These are phyloP conservation scores for Dothistroma pini DNA, from an alignment of 2,329 filamentous ascomycete species.

Conservation along the genomic window DNA sequence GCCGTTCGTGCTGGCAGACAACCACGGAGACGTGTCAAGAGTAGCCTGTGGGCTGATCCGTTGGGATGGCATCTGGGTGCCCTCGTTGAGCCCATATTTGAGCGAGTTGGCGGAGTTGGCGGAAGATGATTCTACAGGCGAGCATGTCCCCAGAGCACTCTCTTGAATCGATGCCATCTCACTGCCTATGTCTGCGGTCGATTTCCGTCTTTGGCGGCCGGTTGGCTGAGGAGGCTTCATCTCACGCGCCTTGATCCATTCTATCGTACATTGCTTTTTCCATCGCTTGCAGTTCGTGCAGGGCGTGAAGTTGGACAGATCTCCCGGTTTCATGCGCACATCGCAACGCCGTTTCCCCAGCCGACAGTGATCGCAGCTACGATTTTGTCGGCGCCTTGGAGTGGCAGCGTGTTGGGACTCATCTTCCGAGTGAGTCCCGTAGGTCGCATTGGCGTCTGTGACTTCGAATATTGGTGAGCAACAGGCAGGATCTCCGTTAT, in stretches of 20 bases:
- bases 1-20: neutral
- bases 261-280: slow-evolving; percentile 16
- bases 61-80: neutral
- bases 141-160: neutral
- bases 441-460: neutral
- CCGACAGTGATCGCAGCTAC: slow-evolving; percentile 17
- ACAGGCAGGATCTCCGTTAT: neutral
- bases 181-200: neutral
- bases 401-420: neutral
- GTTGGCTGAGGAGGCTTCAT: neutral
- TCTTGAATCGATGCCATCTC: neutral
- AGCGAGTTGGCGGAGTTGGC: neutral
- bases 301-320: slow-evolving; percentile 8
- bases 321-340: slow-evolving; percentile 5
- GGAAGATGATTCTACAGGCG: neutral
- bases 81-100: neutral
- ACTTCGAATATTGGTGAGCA: neutral
- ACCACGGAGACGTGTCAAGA: neutral
- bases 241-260: slow-evolving; percentile 14
- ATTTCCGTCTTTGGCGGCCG: slow-evolving; percentile 4
- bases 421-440: slow-evolving; percentile 10
- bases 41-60: neutral
- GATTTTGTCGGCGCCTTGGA: slow-evolving; percentile 14
- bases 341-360: slow-evolving; percentile 16
- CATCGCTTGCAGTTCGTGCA: slow-evolving; percentile 16